Conservation (phyloP, 164 flowering plant genomes). For the Umbellularia californica region DNA sequence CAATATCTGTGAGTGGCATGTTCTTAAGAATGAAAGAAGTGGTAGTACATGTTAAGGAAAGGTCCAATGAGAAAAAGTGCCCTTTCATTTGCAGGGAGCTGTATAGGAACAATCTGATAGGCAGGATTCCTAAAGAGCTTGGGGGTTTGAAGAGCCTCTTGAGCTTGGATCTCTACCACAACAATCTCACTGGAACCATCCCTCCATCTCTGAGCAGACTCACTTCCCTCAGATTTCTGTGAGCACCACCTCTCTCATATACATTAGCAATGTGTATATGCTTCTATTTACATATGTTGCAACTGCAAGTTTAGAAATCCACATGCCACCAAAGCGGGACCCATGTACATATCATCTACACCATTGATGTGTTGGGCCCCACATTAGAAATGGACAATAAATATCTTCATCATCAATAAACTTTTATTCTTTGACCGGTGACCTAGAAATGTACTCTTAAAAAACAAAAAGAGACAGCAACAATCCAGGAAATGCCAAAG, state of each 20-base stretch:
- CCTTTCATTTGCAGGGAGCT: slow-evolving; percentile 47
- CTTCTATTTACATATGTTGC: background rate
- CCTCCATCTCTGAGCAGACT: slow-evolving; percentile 62
- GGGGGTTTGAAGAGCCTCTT: slow-evolving; percentile 59
- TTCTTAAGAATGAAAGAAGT: background rate
- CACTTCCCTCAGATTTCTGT: slow-evolving; percentile 60
- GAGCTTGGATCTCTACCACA: slow-evolving; percentile 71
- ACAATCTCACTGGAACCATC: slow-evolving; percentile 67
- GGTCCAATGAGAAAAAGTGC: background rate
- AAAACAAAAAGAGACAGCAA: too few relatives aligned
- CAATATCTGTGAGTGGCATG: slow-evolving; percentile 64
- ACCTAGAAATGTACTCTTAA: too few relatives aligned
- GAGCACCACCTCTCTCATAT: slow-evolving; percentile 12
- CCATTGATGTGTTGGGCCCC: too few relatives aligned
- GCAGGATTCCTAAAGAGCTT: slow-evolving; percentile 59
- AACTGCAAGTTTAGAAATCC: background rate
- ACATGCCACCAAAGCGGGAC: too few relatives aligned
- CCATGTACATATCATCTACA: too few relatives aligned
- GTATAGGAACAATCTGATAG: slow-evolving; percentile 62
- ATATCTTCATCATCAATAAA: too few relatives aligned
- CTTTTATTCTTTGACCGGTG: too few relatives aligned
- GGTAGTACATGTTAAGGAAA: too few relatives aligned
- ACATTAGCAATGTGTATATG: background rate
- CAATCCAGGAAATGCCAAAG: too few relatives aligned
- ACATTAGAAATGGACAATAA: too few relatives aligned